Evolutionary conservation across 768 basidiomycete genomes (phyloP).

Genomic region (Auricularia cornea): DNA sequence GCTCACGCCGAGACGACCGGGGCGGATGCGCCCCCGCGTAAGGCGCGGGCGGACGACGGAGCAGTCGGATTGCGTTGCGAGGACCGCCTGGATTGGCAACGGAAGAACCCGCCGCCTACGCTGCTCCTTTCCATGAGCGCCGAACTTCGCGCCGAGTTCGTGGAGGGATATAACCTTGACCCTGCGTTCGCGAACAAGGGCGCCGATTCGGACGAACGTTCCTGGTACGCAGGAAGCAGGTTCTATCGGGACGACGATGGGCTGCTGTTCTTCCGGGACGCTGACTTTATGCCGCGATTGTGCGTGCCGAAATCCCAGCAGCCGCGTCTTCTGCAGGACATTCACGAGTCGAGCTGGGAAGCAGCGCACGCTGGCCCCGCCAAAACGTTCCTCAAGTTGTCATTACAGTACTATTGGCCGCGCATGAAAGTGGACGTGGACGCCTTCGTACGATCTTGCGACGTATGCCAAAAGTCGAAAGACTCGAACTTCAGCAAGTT

Average conservation of each 20-base stretch:
- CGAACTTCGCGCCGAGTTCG: no score
- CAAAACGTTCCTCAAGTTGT: slow-evolving; percentile 5
- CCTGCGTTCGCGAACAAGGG: no score
- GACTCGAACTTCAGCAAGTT: slow-evolving; percentile 9
- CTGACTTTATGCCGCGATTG: slow-evolving; percentile 7
- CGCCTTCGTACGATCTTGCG: slow-evolving; percentile 4
- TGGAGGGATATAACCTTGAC: no score
- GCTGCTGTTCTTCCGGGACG: slow-evolving; percentile 12
- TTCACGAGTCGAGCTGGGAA: slow-evolving; percentile 5
- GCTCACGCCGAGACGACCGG: no score
- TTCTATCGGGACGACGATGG: slow-evolving; percentile 11
- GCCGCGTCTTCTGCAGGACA: not conserved
- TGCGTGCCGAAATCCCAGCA: slow-evolving; percentile 7
- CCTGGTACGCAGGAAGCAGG: slow-evolving; percentile 6
- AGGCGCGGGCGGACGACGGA: no score
- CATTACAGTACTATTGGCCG: not conserved
- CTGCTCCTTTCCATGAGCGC: no score
- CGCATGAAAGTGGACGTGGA: slow-evolving; percentile 8
- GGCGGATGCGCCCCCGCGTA: no score
- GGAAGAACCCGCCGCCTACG: no score
- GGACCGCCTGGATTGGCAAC: no score
- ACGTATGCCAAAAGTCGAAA: no score
- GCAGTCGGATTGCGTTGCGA: no score
- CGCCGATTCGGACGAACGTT: not conserved
- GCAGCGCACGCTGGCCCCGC: slow-evolving; percentile 8